Conservation (phyloP, 176 grass and related monocot species). For the Neostapfia colusana region DNA sequence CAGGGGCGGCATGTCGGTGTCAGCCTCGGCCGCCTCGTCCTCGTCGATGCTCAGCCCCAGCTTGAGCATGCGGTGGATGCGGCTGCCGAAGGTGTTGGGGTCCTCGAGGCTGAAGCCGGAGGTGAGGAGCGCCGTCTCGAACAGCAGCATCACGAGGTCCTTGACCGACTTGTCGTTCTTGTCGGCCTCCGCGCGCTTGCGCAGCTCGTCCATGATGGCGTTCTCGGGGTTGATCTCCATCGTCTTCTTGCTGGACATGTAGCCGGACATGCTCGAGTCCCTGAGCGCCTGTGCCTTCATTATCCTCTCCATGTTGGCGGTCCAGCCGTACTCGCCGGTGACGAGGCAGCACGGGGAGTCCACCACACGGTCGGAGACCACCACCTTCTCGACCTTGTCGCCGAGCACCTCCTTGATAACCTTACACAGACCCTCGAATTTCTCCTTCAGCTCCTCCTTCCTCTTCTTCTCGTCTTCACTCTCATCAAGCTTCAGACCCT, state of each 20-base stretch:
- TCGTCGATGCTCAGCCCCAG: slow-evolving; percentile 90
- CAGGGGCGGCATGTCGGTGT: slow-evolving; percentile 81
- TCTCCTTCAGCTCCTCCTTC: slow-evolving; percentile 79
- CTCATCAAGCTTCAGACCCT: slow-evolving; percentile 93
- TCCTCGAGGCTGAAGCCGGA: slow-evolving; percentile 95
- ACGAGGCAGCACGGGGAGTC: slow-evolving; percentile 95
- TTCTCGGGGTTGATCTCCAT: slow-evolving; percentile 99
- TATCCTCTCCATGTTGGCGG: slow-evolving; percentile 98
- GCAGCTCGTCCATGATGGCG: slow-evolving; percentile 86
- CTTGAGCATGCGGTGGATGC: slow-evolving; percentile 98
- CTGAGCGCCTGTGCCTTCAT: slow-evolving; percentile 96
- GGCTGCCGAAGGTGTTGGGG: slow-evolving; percentile 92
- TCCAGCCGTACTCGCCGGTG: slow-evolving; percentile 93
- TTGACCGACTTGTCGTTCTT: slow-evolving; percentile 98
- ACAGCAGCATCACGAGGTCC: slow-evolving; percentile 85
- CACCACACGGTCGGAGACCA: slow-evolving; percentile 85
- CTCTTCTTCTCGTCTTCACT: slow-evolving; percentile 88
- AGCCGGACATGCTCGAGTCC: slow-evolving; percentile 87
- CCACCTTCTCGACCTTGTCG: slow-evolving; percentile 90
- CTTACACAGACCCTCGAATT: slow-evolving; percentile 94
- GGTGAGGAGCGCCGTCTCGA: slow-evolving; percentile 88
- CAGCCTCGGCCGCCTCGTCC: slow-evolving; percentile 60
- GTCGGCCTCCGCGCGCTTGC: slow-evolving; percentile 78
- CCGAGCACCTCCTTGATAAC: slow-evolving; percentile 93
- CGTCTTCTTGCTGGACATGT: slow-evolving; percentile 96